Base-by-base conservation (phyloP, 306 rosid genomes). In the Fragaria iinumae region DNA sequence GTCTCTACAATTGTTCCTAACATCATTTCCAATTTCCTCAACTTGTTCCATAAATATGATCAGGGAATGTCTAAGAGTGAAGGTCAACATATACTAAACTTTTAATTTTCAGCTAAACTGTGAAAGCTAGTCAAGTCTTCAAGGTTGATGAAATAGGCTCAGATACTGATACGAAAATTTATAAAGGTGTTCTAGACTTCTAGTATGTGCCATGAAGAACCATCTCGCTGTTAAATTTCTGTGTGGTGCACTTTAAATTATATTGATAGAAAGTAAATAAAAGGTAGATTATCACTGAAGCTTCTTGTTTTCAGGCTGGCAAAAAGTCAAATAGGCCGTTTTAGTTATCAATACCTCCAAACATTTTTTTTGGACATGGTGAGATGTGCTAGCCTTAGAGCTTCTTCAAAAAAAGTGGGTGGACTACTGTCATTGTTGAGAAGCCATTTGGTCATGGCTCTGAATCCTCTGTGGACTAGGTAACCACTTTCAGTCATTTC, bases 361-460 rank as follows among this genome's bases (percentile, higher is more conserved):
- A 95, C 84, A 36, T 39, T 95, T 79, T 95, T 95, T 72, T 92
- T 95, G 71, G 96, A 95, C 72, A 96, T 71, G 62, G 97, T 89
- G 69, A 88, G 83, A 85, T 87, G 91, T 65, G 96, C 98, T 71
- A 95, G 95, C 79, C 90, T 79, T 21, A 81, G 81, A 72, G 96
- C 96, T 74, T 95, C 97, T 83, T 95, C 97, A 25, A 18, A 77
- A 77, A 76, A 86, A 76, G 5, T 74, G 97, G 98, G 68, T 92
- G 98, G 98, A 95, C 96, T 14, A 90, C 97, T 84, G 91, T 95
- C 65, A 95, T 95, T 83, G 96, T 92, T 9, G 98, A 95, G 83
- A 95, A 95, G 90, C 98, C 98, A 64, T 92, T 95, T 81, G 98
- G 97, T 23, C 93, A 91, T 52, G 96, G 92, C 79, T 87, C 87